Percentiles rank a stretch among this genome's conserved stretches.
phyloP scores from a whole-genome alignment of 495 filamentous ascomycete species.

The Aspergillus olivimuriae region DNA sequence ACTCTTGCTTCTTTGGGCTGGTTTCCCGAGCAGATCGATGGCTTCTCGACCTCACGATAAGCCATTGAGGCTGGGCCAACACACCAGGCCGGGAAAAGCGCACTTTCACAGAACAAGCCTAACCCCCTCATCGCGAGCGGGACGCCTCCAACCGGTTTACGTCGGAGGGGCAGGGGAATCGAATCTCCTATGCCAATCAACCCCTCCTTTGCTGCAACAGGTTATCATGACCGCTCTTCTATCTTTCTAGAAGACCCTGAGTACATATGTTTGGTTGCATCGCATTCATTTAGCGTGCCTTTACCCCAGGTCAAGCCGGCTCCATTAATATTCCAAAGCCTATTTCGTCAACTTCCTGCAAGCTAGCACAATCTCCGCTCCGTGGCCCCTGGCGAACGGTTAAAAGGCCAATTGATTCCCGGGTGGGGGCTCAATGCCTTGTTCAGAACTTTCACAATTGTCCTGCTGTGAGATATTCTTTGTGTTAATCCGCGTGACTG shows the following conservation, averaged over 20 bases:
- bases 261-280: constrained; percentile 7
- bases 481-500: no score
- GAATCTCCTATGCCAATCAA: constrained; percentile 9
- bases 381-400: constrained; percentile 4
- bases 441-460: constrained; percentile 6
- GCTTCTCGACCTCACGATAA: constrained; percentile 10
- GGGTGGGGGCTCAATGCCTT: constrained; percentile 8
- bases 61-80: constrained; percentile 5
- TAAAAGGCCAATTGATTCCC: constrained; percentile 12
- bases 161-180: constrained; percentile 8
- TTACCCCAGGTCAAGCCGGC: constrained; percentile 13
- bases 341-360: constrained; percentile 12
- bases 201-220: constrained; percentile 8
- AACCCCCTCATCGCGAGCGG: constrained; percentile 10
- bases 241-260: constrained; percentile 15
- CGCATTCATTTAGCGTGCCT: constrained; percentile 3
- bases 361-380: constrained; percentile 12
- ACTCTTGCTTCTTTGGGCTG: constrained; percentile 7
- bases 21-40: constrained; percentile 4
- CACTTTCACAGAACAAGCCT: constrained; percentile 4
- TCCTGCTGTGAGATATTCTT: no score
- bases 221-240: constrained; percentile 8
- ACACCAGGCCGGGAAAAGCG: constrained; percentile 10
- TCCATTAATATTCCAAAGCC: constrained; percentile 3
- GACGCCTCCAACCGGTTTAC: constrained; percentile 12